Conservation (phyloP, 169 alveolate species). For the Eimeria acervulina region DNA sequence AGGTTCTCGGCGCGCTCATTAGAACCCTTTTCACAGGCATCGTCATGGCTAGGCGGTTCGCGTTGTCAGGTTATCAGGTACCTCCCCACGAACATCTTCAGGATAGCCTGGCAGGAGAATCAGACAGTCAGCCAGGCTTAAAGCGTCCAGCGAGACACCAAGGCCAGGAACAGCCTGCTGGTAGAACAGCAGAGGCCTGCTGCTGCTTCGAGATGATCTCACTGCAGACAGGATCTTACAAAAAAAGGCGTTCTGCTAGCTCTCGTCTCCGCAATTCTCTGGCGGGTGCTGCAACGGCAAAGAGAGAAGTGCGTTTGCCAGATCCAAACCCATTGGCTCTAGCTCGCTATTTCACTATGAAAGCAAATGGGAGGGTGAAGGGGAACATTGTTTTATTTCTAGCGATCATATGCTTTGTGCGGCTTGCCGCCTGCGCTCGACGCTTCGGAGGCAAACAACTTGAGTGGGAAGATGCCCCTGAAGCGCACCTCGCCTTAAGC, state of each 20-base stretch:
- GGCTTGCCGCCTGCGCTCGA: slow-evolving; percentile 32
- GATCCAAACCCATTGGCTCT: neutral
- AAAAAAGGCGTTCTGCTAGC: neutral
- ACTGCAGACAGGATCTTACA: neutral
- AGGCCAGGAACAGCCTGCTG: neutral
- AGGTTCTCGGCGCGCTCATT: neutral
- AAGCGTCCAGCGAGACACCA: neutral
- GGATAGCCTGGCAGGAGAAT: neutral
- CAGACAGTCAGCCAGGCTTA: neutral
- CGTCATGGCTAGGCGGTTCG: neutral
- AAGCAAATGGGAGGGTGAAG: neutral
- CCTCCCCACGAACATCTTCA: neutral
- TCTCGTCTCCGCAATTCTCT: neutral
- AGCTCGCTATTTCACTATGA: neutral
- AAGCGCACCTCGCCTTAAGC: neutral
- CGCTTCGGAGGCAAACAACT: neutral
- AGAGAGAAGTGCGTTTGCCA: neutral
- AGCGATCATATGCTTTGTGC: neutral
- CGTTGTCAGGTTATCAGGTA: neutral
- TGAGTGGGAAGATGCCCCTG: neutral
- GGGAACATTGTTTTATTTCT: neutral
- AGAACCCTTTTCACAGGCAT: neutral
- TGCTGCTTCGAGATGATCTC: neutral
- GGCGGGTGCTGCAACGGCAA: neutral
- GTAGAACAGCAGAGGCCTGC: neutral